Base-by-base conservation (phyloP, 495 filamentous ascomycete species). In the Penicillium bovifimosum region DNA sequence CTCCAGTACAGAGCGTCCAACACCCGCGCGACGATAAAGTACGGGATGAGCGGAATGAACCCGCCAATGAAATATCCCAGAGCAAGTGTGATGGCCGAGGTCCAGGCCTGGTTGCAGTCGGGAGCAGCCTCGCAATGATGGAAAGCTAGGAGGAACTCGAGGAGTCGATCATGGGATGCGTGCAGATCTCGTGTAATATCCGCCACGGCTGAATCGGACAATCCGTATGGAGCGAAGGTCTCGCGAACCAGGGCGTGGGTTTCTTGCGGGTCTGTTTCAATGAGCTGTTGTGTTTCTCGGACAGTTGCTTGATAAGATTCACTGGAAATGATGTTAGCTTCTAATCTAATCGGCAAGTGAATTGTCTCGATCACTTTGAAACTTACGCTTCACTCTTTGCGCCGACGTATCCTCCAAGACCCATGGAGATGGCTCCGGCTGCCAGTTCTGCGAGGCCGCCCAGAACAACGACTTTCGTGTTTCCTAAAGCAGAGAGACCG, bases 21-120 rank as follows among this genome's bases (percentile, higher is more conserved):
- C 5, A 88, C 80, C 29, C 75, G 59, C 2, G 65, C 52, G 14
- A 82, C 78, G 55, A 85, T 81, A 59, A 91, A 84, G 62, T 91
- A 91, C 5, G 87, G 87, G 42, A 88, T 71, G 9, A 91, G 70
- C 5, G 86, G 86, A 5, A 90, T 73, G 40, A 86, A 76, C 1
- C 87, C 87, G 24, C 86, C 87, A 17, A 90, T 63, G 49, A 89
- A 80, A 64, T 91, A 91, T 0, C 83, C 85, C 11, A 84, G 56
- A 0, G 84, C 81, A n/a, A 91, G 79, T 0, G 82, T 85, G 18
- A 81, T 61, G 26, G 78, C 76, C 28, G 80, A 83, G 26, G 74
- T 82, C 61, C 77, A 78, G 9, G 80, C 76, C 48, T 80, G 73
- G 52, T 76, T 76, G 32, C 75, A 73, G 49, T 74, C 71, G 1